Base-by-base conservation (phyloP, 2,329 filamentous ascomycete genomes). In the Diaporthe sp. region DNA sequence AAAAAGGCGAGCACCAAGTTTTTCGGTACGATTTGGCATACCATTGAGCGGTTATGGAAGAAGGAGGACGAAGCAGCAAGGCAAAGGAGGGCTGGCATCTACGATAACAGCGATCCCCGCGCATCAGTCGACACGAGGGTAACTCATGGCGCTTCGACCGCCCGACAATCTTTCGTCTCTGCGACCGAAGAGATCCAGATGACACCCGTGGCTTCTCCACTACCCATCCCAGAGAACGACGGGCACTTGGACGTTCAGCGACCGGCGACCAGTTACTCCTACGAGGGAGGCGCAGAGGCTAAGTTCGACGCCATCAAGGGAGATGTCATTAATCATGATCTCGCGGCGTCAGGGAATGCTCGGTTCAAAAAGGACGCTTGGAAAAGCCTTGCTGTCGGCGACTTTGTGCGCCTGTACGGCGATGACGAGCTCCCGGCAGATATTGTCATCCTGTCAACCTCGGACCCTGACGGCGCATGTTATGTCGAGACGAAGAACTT, bases 401-500 rank as follows among this genome's bases (percentile, higher is more conserved):
- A 99, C 83, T 98, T 98, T 83, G 93, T 99, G 71, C 94, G 97
- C 78, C 90, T 99, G 68, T 98, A 98, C 85, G 98, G 97, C 80
- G 94, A 98, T 78, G 97, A 99, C 80, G 95, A 97, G 78, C 91
- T 99, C 32, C 97, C 97, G 1, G 96, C 97, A 63, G 97, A 99
- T 83, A 88, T 99, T 61, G 93, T 98, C 63, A 94, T 99, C 56
- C 85, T 99, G 32, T 94, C 97, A 3, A 98, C 97, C 0, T 98
- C 97, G 3, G 97, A 98, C 79, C 90, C 93, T 0, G 97, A 99
- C 79, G 97, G 97, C 68, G 94, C 94, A 50, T 99, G 97, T 84
- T 99, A 98, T 79, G 94, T 99, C 30, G 97, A 99, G 84, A 99
- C 97, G 3, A 99, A 98, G 87, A 98, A 98, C 81, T 83, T 99